Base-by-base conservation (phyloP, 345 rosid species). In the Camelina sativa region DNA sequence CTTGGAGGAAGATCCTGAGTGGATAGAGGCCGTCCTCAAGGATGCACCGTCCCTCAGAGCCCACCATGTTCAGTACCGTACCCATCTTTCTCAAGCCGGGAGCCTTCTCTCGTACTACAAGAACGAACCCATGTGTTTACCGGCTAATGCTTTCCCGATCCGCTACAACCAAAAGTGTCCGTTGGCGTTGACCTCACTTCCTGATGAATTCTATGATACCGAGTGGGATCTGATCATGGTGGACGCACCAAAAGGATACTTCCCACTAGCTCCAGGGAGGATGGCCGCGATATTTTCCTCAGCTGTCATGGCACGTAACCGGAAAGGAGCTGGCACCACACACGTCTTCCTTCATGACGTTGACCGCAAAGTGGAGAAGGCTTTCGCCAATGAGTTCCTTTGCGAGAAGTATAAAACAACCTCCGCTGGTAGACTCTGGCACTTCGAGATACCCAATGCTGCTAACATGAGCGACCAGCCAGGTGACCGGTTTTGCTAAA, bases 201-300 rank as follows among this genome's bases (percentile, higher is more conserved):
- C 98, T n/a, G 94, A 89, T 38, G 89, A 87, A 75, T 79, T 93
- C 4, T 93, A 91, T 76, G 88, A 90, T 6, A 86, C 80, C 8
- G 88, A 88, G 15, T 92, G 98, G 98, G 98, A 92, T 75, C 75
- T 92, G 70, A 90, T 92, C 69, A 84, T 92, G 91, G 84, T 92
- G 69, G 95, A 92, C 46, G 95, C 95, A 28, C 98, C 96, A 4
- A 79, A 84, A 7, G 98, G 98, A 2, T 88, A 88, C 75, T 87
- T 84, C 71, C 65, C 87, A 4, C 72, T 54, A 25, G 93, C 97
- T 1, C 98, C 98, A 4, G 85, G 89, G 25, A 84, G 96, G 81
- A 90, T 90, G 96, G 87, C 83, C 0, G 93, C 91, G 12, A 90
- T 90, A 68, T 90, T 90, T 60, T 88, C 96, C n/a, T 86, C 96